Evolutionary conservation across 257 asterid species (phyloP), one percentile per base, ranked within the genome.

Genomic region (Pogostemon cablin): DNA sequence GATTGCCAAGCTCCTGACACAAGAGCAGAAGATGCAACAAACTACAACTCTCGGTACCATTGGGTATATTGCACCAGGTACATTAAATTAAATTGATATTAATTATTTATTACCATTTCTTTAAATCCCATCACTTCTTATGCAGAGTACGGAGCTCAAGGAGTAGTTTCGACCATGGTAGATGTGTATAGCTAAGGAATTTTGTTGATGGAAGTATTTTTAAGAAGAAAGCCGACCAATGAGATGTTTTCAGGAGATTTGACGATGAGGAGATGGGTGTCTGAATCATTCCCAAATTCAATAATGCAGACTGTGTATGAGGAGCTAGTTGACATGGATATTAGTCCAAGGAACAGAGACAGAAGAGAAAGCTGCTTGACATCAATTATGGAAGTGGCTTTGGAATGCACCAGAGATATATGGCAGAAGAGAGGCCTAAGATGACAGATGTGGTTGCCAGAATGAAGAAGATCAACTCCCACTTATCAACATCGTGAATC

Each of bases 101-200:
- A 2, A 8, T 46, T 17, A 12, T 5, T 17, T 9, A 15, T 15
- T 15, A 15, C 17, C 17, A 15, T 15, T 15, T 15, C 17, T 9
- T 2, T 53, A 17, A 15, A 37, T 2, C 10, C 37, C 3, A 17
- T 17, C 25, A 6, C 38, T 1, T 17, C 9, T 2, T 2, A 17
- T 54, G 54, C 37, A 74, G 79, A 74, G 64, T 74, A 74, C 41
- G 79, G 79, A 4, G 58, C 69, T 4, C 46, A 47, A 32, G 79
- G 74, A 38, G 40, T 74, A 9, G 42, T 74, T 0, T 74, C 79
- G 5, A 67, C 74, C 7, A 39, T 11, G 64, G 69, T 35, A 6
- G 78, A 74, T 44, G 69, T 67, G 7, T 74, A 74, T 11, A 67
- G 78, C 62, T 74, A 39, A 2, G 78, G 78, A 40, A 59, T 74